Evolutionary conservation across 2,329 filamentous ascomycete genomes (phyloP).

Genomic region (Pseudopyricularia javanii): DNA sequence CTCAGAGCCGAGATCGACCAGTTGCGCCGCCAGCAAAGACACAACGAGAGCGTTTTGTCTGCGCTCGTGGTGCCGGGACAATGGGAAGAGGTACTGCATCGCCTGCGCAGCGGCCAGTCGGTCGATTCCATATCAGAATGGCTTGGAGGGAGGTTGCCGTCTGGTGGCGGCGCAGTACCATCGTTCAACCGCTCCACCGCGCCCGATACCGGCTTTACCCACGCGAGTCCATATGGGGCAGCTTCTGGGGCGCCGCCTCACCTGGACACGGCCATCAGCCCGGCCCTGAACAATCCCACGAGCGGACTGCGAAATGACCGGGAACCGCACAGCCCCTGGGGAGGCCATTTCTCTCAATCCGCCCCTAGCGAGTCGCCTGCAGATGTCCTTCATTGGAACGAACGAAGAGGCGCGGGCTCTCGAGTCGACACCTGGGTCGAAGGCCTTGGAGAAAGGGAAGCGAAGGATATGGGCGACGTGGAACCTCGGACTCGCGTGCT

Average conservation of each 20-base stretch:
- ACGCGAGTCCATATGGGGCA: slow-evolving; percentile 15
- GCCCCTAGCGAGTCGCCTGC: slow-evolving; percentile 30
- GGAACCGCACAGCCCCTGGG: slow-evolving; percentile 34
- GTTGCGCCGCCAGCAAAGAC: slow-evolving; percentile 39
- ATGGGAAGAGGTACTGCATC: slow-evolving; percentile 40
- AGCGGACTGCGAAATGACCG: slow-evolving; percentile 21
- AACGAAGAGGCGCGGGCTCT: slow-evolving; percentile 24
- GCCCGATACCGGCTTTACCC: slow-evolving; percentile 13
- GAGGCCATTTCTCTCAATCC: slow-evolving; percentile 28
- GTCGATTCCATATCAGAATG: slow-evolving; percentile 44
- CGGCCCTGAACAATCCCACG: slow-evolving; percentile 17
- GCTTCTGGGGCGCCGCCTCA: slow-evolving; percentile 18
- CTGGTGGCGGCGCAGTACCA: slow-evolving; percentile 17
- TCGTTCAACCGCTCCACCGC: slow-evolving; percentile 15
- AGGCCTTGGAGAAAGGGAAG: not conserved
- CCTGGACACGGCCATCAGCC: slow-evolving; percentile 14
- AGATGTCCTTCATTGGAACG: slow-evolving; percentile 34
- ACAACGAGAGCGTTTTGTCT: slow-evolving; percentile 41
- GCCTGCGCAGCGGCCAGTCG: slow-evolving; percentile 39
- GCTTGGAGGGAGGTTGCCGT: slow-evolving; percentile 24
- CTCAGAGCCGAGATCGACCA: slow-evolving; percentile 47
- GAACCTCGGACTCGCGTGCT: slow-evolving; percentile 23
- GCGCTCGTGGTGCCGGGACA: slow-evolving; percentile 38
- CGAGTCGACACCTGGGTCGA: slow-evolving; percentile 39
- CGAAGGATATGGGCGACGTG: slow-evolving; percentile 9